Evolutionary conservation across 345 rosid species (phyloP).

Genomic region (Salix dunnii): DNA sequence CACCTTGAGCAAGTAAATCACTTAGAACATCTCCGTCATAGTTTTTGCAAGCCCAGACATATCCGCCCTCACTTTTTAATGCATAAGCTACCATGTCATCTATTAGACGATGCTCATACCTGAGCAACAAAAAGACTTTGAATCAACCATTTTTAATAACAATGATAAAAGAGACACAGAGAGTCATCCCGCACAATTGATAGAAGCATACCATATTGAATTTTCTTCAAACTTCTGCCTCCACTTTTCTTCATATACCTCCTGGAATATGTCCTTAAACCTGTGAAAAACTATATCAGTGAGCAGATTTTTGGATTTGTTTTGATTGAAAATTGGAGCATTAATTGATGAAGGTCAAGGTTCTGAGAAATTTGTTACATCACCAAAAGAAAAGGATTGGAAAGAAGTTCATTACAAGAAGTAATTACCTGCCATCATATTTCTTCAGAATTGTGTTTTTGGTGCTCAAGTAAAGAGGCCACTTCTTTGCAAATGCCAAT

Average conservation of each 20-base stretch:
- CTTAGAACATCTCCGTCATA: conserved; percentile 99
- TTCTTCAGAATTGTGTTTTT: conserved; percentile 96
- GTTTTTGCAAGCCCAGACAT: conserved; percentile 99
- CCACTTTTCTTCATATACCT: conserved; percentile 90
- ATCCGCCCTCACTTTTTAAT: conserved; percentile 92
- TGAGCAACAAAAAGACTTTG: conserved; percentile 19
- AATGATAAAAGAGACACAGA: neutral
- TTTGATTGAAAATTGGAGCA: neutral
- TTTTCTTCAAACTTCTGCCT: conserved; percentile 83
- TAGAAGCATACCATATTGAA: conserved; percentile 67
- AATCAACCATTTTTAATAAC: conserved; percentile 5
- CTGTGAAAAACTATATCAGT: conserved; percentile 37
- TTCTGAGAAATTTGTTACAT: neutral
- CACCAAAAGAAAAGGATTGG: neutral
- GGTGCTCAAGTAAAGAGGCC: conserved; percentile 96
- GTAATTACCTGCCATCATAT: conserved; percentile 90
- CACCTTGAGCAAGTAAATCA: conserved; percentile 98
- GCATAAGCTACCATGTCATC: conserved; percentile 99
- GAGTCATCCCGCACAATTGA: neutral
- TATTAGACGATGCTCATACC: conserved; percentile 98
- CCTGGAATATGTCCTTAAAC: conserved; percentile 96
- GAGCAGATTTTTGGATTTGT: conserved; percentile 6
- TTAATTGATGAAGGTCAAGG: neutral
- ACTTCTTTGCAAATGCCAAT: conserved; percentile 74
- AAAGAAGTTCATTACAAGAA: conserved; percentile 5